Evolutionary conservation across 2,329 filamentous ascomycete genomes (phyloP), one percentile per base, ranked within the genome.

Genomic region (Mycosphaerella sp.): DNA sequence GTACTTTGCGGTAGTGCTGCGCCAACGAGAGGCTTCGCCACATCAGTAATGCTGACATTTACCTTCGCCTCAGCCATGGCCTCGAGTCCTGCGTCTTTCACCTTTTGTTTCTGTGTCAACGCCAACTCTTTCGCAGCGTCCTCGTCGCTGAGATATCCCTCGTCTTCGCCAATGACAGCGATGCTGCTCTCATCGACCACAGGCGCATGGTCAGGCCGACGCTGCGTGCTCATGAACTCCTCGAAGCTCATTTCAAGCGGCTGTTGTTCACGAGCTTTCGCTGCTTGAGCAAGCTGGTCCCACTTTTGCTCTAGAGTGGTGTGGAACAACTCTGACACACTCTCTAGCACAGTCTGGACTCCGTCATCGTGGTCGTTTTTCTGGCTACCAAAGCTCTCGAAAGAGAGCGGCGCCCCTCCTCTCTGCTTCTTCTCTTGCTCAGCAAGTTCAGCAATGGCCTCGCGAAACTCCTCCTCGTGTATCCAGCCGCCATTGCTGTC

Each of bases 281-380:
- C 45, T 14, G 48, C 53, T 6, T 45, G 48, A 10, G 46, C 44
- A 5, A 50, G 43, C 6, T 37, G 37, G 25, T 43, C 49, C 37
- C 34, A 41, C 17, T 53, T 53, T 6, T 41, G 30, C 21, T 57
- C 47, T 39, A 52, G 37, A 1, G 46, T 55, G 6, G 79, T 76
- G 0, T 87, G 85, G 65, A 86, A 95, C 13, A 98, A 74, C 64
- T 97, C 91, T 65, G 90, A 85, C 0, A 97, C 84, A 46, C 91
- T 90, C 62, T 95, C 81, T 35, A 95, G 69, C 1, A 82, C 79
- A 1, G 91, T 95, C 59, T 84, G 85, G n/a, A 96, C 73, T 2
- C 71, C 70, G 4, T 76, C 71, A 25, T 47, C 59, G 34, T 62
- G 59, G 80, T 82, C 10, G 78, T 73, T 1, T 79, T 72, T 62